A percentile compares a stretch with the other conserved stretches of the same genome.
phyloP scores from a whole-genome alignment of 148 eudicot species.

The Diospyros kaki region DNA sequence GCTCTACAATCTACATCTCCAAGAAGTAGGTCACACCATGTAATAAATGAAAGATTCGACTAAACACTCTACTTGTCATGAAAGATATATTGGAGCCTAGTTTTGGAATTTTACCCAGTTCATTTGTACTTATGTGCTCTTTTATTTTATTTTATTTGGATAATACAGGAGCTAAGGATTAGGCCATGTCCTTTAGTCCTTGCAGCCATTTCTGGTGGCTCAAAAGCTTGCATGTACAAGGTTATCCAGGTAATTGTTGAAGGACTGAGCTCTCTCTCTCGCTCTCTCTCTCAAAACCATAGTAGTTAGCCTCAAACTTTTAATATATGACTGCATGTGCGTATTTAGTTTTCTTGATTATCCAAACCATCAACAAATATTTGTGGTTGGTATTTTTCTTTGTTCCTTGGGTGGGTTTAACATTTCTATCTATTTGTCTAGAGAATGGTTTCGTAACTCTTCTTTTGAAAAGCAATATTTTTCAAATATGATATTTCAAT shows the following conservation, averaged over 20 bases:
- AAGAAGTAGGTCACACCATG: no score
- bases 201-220: slow-evolving; percentile 59
- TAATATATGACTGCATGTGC: not conserved
- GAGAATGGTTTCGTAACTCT: not conserved
- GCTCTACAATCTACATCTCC: no score
- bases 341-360: no score
- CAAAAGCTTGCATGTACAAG: slow-evolving; percentile 73
- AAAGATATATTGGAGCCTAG: not conserved
- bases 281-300: not conserved
- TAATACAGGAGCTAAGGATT: slow-evolving; percentile 40
- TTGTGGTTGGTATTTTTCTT: no score
- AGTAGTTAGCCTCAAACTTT: not conserved
- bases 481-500: not conserved
- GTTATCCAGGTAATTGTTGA: slow-evolving; percentile 46
- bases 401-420: no score
- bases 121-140: not conserved
- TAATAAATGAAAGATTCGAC: no score
- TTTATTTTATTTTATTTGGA: slow-evolving; percentile 9
- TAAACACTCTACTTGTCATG: not conserved
- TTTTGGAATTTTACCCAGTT: slow-evolving; percentile 5
- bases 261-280: not conserved
- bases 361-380: no score
- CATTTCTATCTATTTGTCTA: no score
- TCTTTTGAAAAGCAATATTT: not conserved
- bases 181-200: slow-evolving; percentile 58